Conservation (phyloP, 1,284 basidiomycete species). For the Somion occarium region DNA sequence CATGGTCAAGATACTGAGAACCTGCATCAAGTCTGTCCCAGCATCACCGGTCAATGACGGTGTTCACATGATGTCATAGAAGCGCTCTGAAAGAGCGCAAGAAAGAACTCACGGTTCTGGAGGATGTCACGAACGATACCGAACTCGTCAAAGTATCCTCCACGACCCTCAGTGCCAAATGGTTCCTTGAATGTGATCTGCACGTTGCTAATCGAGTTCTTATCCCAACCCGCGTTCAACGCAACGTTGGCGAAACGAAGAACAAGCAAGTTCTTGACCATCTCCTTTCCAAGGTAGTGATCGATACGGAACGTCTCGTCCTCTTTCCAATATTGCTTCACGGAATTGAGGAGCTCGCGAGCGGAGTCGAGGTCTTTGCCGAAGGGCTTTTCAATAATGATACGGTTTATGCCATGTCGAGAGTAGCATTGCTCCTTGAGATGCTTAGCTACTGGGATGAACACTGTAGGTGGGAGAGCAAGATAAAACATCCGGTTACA, state of each 20-base stretch:
- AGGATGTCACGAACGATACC: conserved; percentile 95
- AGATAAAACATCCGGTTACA: conserved; percentile 88
- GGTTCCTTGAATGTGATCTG: conserved; percentile 99
- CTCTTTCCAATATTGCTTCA: conserved; percentile 89
- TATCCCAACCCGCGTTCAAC: conserved; percentile 86
- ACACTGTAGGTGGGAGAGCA: conserved; percentile 91
- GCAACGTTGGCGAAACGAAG: conserved; percentile 92
- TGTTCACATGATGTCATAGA: neutral
- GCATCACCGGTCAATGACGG: neutral
- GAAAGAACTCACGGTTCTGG: conserved; percentile 81
- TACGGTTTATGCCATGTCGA: conserved; percentile 74
- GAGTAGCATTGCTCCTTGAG: conserved; percentile 79
- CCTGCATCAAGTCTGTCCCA: conserved; percentile 83
- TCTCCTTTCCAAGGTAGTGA: conserved; percentile 98
- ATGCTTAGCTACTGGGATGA: conserved; percentile 82
- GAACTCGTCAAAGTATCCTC: conserved; percentile 98
- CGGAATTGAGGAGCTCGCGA: conserved; percentile 68
- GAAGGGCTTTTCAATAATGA: conserved; percentile 97
- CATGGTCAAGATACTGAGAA: conserved; percentile 91
- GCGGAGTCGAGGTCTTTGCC: conserved; percentile 91
- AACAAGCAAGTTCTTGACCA: conserved; percentile 96
- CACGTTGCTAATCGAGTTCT: conserved; percentile 90
- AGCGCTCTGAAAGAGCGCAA: neutral
- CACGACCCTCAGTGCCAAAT: conserved; percentile 94
- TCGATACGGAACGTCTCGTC: conserved; percentile 98